A percentile compares a stretch with the other conserved stretches of the same genome.
phyloP scores from a whole-genome alignment of 169 alveolate species.

The Toxoplasma gondii region DNA sequence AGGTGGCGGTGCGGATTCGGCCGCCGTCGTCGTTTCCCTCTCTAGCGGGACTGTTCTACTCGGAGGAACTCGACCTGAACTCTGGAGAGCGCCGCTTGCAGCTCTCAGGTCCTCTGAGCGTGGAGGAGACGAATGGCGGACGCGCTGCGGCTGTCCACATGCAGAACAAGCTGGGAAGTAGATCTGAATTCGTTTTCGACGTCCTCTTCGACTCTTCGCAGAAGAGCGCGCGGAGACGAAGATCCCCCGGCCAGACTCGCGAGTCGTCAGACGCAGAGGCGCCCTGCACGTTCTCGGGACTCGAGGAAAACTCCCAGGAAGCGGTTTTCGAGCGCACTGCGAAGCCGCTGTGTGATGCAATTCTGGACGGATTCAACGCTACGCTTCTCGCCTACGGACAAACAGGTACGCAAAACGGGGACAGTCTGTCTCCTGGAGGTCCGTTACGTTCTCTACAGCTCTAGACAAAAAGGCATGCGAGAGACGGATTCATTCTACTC shows the following conservation, averaged over 20 bases:
- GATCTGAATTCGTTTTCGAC: slow-evolving; percentile 5
- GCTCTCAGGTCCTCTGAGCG: background rate
- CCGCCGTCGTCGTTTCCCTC: background rate
- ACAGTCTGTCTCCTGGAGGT: background rate
- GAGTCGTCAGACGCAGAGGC: background rate
- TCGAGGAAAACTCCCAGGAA: slow-evolving; percentile 19
- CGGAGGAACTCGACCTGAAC: background rate
- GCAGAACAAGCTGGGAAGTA: background rate
- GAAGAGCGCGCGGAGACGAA: background rate
- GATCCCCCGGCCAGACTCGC: background rate
- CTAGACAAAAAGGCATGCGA: too few relatives aligned
- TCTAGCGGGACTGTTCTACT: background rate
- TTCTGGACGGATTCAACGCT: slow-evolving; percentile 45
- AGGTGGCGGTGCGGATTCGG: slow-evolving; percentile 32
- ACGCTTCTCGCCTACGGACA: slow-evolving; percentile 51
- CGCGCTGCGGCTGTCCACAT: background rate
- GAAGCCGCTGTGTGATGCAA: slow-evolving; percentile 35
- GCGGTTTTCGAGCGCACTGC: slow-evolving; percentile 34
- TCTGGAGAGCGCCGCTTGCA: background rate
- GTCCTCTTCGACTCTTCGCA: slow-evolving; percentile 1
- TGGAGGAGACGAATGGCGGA: slow-evolving; percentile 5
- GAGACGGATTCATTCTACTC: background rate
- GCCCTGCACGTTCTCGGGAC: background rate
- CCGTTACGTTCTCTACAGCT: too few relatives aligned
- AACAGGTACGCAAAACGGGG: slow-evolving; percentile 13